Base-by-base conservation (phyloP, 2,329 filamentous ascomycete genomes). In the Pestalotiopsis sp. region DNA sequence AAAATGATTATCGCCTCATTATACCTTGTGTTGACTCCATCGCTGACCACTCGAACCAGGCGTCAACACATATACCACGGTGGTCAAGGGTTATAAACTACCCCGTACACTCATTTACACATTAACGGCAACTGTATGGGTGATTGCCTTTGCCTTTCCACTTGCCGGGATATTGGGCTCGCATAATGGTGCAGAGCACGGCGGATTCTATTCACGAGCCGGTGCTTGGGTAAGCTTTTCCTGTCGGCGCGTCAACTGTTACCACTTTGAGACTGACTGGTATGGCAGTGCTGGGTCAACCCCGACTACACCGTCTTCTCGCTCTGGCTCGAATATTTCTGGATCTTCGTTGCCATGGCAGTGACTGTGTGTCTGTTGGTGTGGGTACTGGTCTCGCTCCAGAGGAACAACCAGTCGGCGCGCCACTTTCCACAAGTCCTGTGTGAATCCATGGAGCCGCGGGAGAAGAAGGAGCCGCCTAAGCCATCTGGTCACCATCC, bases 401-500 rank as follows among this genome's bases (percentile, higher is more conserved):
- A 56, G n/a, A 14, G 66, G 25, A 63, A 67, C 20, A 61, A 63
- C 2, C 66, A 63, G 14, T 67, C 59, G 2, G 57, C 25, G 17
- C 57, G 57, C 17, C 39, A 56, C 36, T 62, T 61, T 11, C 66
- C 66, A 25, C 20, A 20, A 14, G 27, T 12, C 9, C 3, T 57
- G 2, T 56, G 57, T 4, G 20, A 45, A 9, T 49, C 66, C 23
- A 63, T 62, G 41, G 66, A 49, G 31, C 25, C 6, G 5, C 36
- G 58, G n/a, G 38, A 67, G 27, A 63, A 38, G 17, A 58, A 61
- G 9, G 57, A 63, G 17, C 57, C 66, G 17, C 66, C 59, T n/a
- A 63, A 63, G 17, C 59, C 66, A 13, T 67, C 66, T 17, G 66
- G 66, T 23, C 66, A 67, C 11, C 66, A 67, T 38, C 66, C 66